A percentile compares a stretch with the other conserved stretches of the same genome.
Conservation (phyloP, 805 yeast species). For the Saccharomycopsis lassenensis region DNA sequence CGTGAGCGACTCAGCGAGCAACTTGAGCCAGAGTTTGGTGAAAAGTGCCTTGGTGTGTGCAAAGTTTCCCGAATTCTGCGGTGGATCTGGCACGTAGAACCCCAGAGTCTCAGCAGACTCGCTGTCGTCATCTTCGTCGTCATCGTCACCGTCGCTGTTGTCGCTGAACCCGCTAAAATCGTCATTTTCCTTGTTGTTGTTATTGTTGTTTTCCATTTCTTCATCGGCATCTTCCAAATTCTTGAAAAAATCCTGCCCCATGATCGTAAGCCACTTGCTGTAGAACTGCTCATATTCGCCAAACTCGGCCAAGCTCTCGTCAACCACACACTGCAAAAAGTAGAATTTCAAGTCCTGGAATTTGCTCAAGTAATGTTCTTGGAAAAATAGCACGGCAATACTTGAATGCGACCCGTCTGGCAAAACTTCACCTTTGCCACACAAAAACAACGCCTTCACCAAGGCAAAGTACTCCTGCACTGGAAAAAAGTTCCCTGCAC, state of each 20-base stretch:
- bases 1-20: slow-evolving; percentile 36
- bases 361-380: slow-evolving; percentile 39
- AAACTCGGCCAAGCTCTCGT: slow-evolving; percentile 18
- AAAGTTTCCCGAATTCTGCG: slow-evolving; percentile 30
- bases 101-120: slow-evolving; percentile 26
- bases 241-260: slow-evolving; percentile 25
- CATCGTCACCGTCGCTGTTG: slow-evolving; percentile 6
- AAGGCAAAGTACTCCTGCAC: slow-evolving; percentile 36
- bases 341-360: slow-evolving; percentile 74
- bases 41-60: slow-evolving; percentile 48
- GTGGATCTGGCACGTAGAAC: slow-evolving; percentile 35
- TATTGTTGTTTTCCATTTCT: not conserved
- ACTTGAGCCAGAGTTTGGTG: slow-evolving; percentile 56
- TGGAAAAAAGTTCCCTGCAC: slow-evolving; percentile 43
- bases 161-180: slow-evolving; percentile 9
- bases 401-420: slow-evolving; percentile 39
- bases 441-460: slow-evolving; percentile 28
- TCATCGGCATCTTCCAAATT: slow-evolving; percentile 19
- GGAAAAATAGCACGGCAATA: slow-evolving; percentile 43
- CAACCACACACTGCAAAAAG: slow-evolving; percentile 36
- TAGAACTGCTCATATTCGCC: slow-evolving; percentile 18
- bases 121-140: slow-evolving; percentile 17
- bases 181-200: slow-evolving; percentile 7
- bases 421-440: slow-evolving; percentile 28
- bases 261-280: slow-evolving; percentile 30